These are phyloP conservation scores for Crithidia acanthocephali DNA, from an alignment of 208 protist species.

Conservation along the genomic window DNA sequence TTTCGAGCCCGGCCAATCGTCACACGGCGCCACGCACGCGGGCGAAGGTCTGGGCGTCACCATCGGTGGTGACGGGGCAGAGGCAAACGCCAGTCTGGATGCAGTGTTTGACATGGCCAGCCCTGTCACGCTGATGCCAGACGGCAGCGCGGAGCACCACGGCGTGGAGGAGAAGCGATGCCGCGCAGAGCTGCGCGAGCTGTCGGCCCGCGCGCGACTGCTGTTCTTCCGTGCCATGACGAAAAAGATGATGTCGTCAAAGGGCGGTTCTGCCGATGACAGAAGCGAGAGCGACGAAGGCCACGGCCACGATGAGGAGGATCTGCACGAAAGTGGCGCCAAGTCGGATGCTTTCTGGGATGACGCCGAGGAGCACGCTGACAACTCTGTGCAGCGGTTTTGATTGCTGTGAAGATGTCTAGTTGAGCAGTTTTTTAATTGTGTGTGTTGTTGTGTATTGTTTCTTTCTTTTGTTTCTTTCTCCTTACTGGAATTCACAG, in stretches of 20 bases:
- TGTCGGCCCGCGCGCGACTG: constrained; percentile 49
- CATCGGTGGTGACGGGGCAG: background rate
- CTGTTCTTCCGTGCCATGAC: constrained; percentile 83
- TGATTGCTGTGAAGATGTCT: no score
- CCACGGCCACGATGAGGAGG: background rate
- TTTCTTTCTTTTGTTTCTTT: no score
- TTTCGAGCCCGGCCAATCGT: background rate
- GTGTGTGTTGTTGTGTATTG: no score
- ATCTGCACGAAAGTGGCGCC: background rate
- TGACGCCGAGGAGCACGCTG: no score
- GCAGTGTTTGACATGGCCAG: constrained; percentile 17
- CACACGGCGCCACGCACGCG: background rate
- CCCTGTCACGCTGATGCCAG: background rate
- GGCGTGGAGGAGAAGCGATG: background rate
- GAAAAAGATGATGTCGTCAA: constrained; percentile 55
- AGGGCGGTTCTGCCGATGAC: background rate
- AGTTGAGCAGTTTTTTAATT: no score
- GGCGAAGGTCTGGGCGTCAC: background rate
- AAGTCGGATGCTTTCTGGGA: no score
- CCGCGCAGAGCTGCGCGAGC: constrained; percentile 21
- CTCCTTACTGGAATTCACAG: no score
- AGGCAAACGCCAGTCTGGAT: background rate
- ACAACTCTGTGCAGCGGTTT: no score
- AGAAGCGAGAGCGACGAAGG: background rate
- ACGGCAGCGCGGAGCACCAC: background rate